Evolutionary conservation across 805 yeast genomes (phyloP), one percentile per base, ranked within the genome.

Genomic region (Ogataea philodendri): DNA sequence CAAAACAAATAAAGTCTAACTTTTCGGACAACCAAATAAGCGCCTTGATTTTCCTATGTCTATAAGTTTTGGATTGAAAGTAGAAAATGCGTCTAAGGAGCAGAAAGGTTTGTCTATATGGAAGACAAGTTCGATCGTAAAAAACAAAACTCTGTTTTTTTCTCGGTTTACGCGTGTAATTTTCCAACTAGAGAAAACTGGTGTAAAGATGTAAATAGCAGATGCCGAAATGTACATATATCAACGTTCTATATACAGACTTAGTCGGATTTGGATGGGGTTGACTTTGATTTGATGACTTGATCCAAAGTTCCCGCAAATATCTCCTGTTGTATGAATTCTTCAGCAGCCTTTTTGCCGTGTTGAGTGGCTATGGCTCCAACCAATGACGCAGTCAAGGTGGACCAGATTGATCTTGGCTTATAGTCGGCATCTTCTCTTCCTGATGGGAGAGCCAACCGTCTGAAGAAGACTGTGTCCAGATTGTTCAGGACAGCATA

Each of bases 351-450:
- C 4, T 42, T 46, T 48, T 76, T 72, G 5, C 93, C 93, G 49
- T 79, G 78, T 17, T 69, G 66, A 21, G 76, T 62, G 22, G 81
- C 67, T 33, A 84, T 73, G 3, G 83, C 89, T 16, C 93, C 93
- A 18, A 84, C 61, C 37, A 83, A 60, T 5, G 90, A 48, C n/a
- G 58, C 47, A 1, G 59, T 51, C 17, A 59, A 48, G 7, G 62
- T 55, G n/a, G 60, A 45, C 30, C 45, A 59, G 22, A 56, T 48
- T 21, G 43, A 47, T 37, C 46, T 53, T 23, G 63, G 63, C 29
- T 55, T 54, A 31, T 42, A 48, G 15, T 30, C 29, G 17, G 39
- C 32, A 11, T 35, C 41, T 24, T 70, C 61, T 73, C 70, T 49
- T n/a, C 50, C 49, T 14, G 44, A 38, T 9, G 51, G 51, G 10